phyloP scores from a whole-genome alignment of 257 asterid genomes.

The Echites panduratus region DNA sequence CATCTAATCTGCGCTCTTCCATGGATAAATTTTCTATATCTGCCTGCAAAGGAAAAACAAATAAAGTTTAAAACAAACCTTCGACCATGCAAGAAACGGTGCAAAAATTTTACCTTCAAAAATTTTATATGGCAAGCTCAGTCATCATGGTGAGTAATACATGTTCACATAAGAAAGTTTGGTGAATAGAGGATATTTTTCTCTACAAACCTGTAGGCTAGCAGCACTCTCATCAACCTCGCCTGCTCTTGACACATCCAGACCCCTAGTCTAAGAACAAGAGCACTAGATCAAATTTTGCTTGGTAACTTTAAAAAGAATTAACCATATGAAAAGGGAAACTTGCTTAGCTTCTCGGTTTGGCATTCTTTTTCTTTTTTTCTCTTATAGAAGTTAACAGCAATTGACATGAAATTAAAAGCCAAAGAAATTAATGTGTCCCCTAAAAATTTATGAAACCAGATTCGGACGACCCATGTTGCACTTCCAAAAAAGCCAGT shows the following conservation, averaged over 20 bases:
- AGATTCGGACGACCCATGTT: neutral
- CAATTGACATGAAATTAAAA: neutral
- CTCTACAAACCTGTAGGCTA: slow-evolving; percentile 61
- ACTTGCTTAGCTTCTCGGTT: neutral
- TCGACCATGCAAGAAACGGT: neutral
- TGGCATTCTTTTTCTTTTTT: no score
- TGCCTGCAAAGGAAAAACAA: slow-evolving; percentile 23
- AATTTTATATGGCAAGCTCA: neutral
- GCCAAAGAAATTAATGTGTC: neutral
- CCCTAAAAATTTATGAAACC: neutral
- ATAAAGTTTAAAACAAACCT: slow-evolving; percentile 15
- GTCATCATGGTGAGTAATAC: neutral
- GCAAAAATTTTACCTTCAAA: neutral
- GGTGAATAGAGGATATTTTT: no score
- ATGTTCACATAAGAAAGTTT: neutral
- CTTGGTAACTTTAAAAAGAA: slow-evolving; percentile 13
- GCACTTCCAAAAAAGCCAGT: neutral
- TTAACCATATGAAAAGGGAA: neutral
- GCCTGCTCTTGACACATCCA: slow-evolving; percentile 71
- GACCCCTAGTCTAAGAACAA: slow-evolving; percentile 53
- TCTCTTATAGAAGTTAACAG: no score
- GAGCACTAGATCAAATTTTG: slow-evolving; percentile 22
- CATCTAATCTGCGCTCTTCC: slow-evolving; percentile 34
- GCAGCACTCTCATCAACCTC: slow-evolving; percentile 64
- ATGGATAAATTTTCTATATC: slow-evolving; percentile 33